These are phyloP conservation scores for Pseudophaeomoniella oleicola DNA, from an alignment of 2,329 filamentous ascomycete species.

Conservation along the genomic window DNA sequence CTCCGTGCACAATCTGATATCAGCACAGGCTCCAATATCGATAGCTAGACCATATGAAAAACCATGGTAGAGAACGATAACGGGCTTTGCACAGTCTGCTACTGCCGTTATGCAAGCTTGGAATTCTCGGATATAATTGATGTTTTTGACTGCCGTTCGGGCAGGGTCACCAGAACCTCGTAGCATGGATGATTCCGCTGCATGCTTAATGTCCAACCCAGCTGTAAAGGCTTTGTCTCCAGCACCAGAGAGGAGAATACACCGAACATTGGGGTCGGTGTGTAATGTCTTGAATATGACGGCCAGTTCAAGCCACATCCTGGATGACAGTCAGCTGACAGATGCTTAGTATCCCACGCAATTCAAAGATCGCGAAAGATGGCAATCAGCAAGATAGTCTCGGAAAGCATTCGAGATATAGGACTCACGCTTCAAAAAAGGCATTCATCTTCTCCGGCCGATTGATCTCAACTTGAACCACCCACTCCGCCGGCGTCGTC, in stretches of 20 bases:
- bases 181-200: not conserved
- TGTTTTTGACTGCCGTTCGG: not conserved
- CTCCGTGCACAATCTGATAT: constrained; percentile 24
- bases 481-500: constrained; percentile 51
- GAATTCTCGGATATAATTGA: constrained; percentile 55
- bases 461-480: constrained; percentile 86
- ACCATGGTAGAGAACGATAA: constrained; percentile 69
- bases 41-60: constrained; percentile 65
- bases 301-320: constrained; percentile 71
- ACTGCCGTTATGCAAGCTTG: constrained; percentile 63
- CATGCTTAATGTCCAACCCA: constrained; percentile 17
- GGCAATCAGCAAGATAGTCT: not conserved
- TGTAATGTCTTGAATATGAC: constrained; percentile 58
- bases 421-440: constrained; percentile 46
- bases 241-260: constrained; percentile 62
- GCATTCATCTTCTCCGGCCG: constrained; percentile 74
- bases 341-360: too few relatives aligned
- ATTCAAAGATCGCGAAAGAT: too few relatives aligned
- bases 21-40: constrained; percentile 36
- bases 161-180: constrained; percentile 1
- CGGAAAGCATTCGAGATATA: not conserved
- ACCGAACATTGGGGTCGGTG: constrained; percentile 54
- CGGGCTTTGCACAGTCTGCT: constrained; percentile 83
- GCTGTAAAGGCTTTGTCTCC: constrained; percentile 73
- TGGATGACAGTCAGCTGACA: too few relatives aligned